phyloP scores from a whole-genome alignment of 495 filamentous ascomycete species.

The Glonium stellatum region DNA sequence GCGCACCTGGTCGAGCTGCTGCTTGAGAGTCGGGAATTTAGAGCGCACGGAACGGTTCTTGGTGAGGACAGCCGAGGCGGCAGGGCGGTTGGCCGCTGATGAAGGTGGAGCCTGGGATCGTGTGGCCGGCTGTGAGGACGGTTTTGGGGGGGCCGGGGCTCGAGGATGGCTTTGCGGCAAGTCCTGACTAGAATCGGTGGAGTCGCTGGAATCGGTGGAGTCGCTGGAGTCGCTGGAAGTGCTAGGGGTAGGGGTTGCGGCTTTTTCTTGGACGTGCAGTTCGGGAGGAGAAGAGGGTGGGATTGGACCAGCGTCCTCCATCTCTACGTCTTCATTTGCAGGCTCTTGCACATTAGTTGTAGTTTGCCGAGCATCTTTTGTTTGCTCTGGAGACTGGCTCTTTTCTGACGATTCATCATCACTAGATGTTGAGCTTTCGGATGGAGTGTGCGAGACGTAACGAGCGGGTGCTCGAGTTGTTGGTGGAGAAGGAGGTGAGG shows the following conservation, averaged over 20 bases:
- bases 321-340: constrained; percentile 9
- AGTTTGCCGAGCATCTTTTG: neutral
- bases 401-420: neutral
- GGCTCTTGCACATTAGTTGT: neutral
- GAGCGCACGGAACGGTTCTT: neutral
- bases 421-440: neutral
- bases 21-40: constrained; percentile 8
- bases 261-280: neutral
- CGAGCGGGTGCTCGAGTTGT: neutral
- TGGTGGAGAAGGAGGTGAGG: neutral
- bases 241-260: neutral
- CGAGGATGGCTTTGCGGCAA: neutral
- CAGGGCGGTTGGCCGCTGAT: constrained; percentile 1
- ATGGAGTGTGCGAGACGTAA: neutral
- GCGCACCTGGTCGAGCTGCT: constrained; percentile 6
- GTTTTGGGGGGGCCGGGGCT: neutral
- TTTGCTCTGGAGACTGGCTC: neutral
- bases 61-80: neutral
- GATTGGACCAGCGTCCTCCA: constrained; percentile 6
- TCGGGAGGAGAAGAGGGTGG: constrained; percentile 12
- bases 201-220: neutral
- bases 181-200: neutral
- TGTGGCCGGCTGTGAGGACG: neutral
- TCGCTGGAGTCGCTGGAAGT: neutral
- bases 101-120: constrained; percentile 1